phyloP scores from a whole-genome alignment of 1,139 yeast species.

The Debaryomyces fabryi region DNA sequence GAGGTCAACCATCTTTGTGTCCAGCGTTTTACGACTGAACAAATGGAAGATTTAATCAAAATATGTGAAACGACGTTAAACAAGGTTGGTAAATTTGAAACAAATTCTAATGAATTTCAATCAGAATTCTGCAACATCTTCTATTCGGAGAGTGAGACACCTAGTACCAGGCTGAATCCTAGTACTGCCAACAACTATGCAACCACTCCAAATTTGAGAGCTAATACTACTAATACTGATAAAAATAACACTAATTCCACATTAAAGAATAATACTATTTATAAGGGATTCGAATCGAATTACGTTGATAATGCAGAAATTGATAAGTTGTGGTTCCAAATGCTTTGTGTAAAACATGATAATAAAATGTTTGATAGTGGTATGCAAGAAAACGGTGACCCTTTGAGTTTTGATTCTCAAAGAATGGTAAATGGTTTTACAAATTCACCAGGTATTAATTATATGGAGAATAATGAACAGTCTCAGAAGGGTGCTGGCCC shows the following conservation, averaged over 20 bases:
- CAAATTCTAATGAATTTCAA: conserved; percentile 16
- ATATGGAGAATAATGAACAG: background rate
- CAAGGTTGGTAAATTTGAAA: conserved; percentile 21
- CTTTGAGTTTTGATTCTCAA: background rate
- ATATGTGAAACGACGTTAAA: conserved; percentile 30
- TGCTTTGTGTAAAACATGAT: conserved; percentile 38
- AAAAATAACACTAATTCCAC: background rate
- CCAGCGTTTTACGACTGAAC: conserved; percentile 22
- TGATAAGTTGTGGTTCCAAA: conserved; percentile 44
- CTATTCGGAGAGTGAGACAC: background rate
- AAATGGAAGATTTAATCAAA: conserved; percentile 31
- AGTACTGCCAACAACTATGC: background rate
- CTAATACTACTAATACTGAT: background rate
- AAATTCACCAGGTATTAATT: background rate
- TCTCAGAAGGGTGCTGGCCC: background rate
- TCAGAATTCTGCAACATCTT: conserved; percentile 1
- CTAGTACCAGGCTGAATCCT: background rate
- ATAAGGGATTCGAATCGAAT: conserved; percentile 25
- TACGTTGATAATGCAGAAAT: conserved; percentile 36
- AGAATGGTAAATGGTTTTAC: background rate
- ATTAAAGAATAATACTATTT: background rate
- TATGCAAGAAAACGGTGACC: background rate
- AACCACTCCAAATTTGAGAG: background rate
- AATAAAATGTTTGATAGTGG: conserved; percentile 3
- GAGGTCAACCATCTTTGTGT: conserved; percentile 14